Base-by-base conservation (phyloP, 306 rosid species). In the Macrotyloma uniflorum region DNA sequence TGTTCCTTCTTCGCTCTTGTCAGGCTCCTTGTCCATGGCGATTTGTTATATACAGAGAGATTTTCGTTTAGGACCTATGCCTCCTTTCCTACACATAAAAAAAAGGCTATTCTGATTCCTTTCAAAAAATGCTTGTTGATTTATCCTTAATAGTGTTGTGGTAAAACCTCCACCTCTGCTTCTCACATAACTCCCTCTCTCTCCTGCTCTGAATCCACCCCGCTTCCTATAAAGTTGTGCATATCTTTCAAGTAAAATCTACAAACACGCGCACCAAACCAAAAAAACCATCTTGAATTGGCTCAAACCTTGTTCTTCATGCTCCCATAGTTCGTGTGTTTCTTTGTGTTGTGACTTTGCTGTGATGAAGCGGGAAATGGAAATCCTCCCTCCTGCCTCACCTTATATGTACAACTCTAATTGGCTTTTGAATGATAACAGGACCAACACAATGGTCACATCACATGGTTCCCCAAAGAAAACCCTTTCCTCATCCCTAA, bases 21-120 rank as follows among this genome's bases (percentile, higher is more conserved):
- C 98, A 0, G 97, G 98, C 18, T 87, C 98, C 3, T 82, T 95
- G 83, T 92, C 98, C 63, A 92, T 88, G 97, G 97, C 97, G 24
- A 91, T 95, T 40, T 95, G 98, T 76, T 92, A 97, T 94, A 94
- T 94, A n/a, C n/a, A n/a, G n/a, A n/a, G n/a, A n/a, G n/a, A n/a
- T n/a, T n/a, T n/a, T n/a, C n/a, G n/a, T n/a, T n/a, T n/a, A n/a
- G n/a, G n/a, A n/a, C n/a, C n/a, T n/a, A 78, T 78, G 83, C 74
- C 55, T 30, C 72, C 70, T 79, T 72, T 84, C 76, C 81, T 80
- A 82, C 80, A 67, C 80, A 75, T 46, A 70, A 81, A 77, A n/a
- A n/a, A 76, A 43, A 28, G 74, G 58, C 87, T 88, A 92, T 90
- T 92, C 97, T 70, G 91, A 92, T 92, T 92, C 97, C 86, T 81